Base-by-base conservation (phyloP, 129 eudicot species). In the Lonicera japonica region DNA sequence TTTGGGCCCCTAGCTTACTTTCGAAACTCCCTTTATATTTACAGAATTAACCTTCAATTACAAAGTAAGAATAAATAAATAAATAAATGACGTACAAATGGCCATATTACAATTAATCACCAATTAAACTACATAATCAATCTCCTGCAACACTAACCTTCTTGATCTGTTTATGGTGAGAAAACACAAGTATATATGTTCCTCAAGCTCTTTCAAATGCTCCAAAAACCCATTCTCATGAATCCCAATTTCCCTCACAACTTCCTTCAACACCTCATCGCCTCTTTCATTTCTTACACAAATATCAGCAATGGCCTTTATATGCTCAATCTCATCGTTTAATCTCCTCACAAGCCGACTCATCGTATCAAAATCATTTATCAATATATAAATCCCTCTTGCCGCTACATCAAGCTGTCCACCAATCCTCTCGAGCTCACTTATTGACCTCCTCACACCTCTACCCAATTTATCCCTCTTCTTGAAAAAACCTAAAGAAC, bases 111-210 rank as follows among this genome's bases (percentile, higher is more conserved):
- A 29, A 29, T n/a, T n/a, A n/a, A n/a, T 29, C 36, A 29, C 2
- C 36, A 50, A 21, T 59, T 59, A 11, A 54, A 25, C 61, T 1
- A 40, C 68, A 62, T 24, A 21, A 79, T 73, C 72, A 21, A 79
- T 73, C 72, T 84, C 79, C 52, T 78, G 43, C 11, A 73, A 65
- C 40, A 87, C 69, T 5, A 83, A 56, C 59, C 86, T 80, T 61
- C 88, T 91, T 23, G 97, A 91, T 71, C 94, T 80, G 58, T 84
- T 87, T 17, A 91, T 84, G 29, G 77, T 83, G 15, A 87, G 86
- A 64, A 84, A 75, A 64, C 97, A 91, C 76, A 91, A 68, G 52
- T 81, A 84, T 23, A 84, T 69, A 63, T 78, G 90, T 46, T 84
- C 86, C 70, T 91, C 90, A 56, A 87, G 80, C 76, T 87, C 97